Evolutionary conservation across 1,284 basidiomycete species (phyloP), one percentile per base, ranked within the genome.

Genomic region (Vanrija sp.): DNA sequence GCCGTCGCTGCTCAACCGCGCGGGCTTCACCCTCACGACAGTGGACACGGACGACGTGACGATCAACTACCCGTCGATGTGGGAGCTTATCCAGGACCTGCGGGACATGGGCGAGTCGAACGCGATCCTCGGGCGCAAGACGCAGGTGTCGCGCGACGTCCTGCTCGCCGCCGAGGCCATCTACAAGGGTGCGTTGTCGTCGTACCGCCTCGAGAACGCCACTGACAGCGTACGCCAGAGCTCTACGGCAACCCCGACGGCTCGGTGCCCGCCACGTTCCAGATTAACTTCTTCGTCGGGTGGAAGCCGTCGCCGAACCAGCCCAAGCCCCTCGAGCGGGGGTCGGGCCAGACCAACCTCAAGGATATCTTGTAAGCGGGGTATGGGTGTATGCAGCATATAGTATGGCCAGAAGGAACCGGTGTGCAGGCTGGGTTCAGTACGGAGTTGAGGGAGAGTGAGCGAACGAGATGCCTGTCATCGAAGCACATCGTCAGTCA

Each of bases 271-370:
- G 96, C 96, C 14, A 98, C 96, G 5, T 99, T 97, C 78, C 89
- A 95, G 70, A 80, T 98, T 51, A 92, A 98, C 59, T 97, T 90
- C 73, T 86, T 98, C 91, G 97, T 98, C 74, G 95, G 96, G n/a
- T 99, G 96, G 95, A 97, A 94, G 71, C 92, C 94, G 18, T 83
- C 86, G 3, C 84, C 87, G 1, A 85, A 76, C 23, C 91, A 97
- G 75, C 89, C 87, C 6, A 87, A 91, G 73, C 86, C 93, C 0
- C 79, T 95, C 5, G 83, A 88, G 69, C 80, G 92, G 67, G 95
- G 95, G n/a, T 83, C 86, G 3, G 95, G 85, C 3, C 79, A 88
- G 74, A 83, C 85, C 0, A 91, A 83, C 65, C 76, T 98, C 49
- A 89, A 90, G 73, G 89, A 97, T 46, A 81, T 91, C 15, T 74